phyloP scores from a whole-genome alignment of 495 filamentous ascomycete species.

The Penicillium turbatum region DNA sequence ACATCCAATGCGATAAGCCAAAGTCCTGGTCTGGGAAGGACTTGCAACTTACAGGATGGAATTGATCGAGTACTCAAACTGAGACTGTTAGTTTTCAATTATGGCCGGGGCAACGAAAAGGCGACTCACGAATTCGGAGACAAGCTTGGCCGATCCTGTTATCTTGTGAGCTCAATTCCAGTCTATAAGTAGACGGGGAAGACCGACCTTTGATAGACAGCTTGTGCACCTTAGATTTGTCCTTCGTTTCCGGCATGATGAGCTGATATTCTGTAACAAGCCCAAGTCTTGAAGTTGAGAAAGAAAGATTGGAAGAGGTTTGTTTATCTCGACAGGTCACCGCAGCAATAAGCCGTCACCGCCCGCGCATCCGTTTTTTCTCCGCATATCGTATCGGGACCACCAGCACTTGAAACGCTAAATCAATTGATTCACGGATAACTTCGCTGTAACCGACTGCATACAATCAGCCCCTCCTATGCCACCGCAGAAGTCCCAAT shows the following conservation, averaged over 20 bases:
- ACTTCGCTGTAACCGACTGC: neutral
- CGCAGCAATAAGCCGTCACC: slow-evolving; percentile 20
- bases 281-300: neutral
- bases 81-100: slow-evolving; percentile 17
- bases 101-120: neutral
- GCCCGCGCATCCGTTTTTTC: slow-evolving; percentile 27
- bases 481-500: slow-evolving; percentile 44
- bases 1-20: slow-evolving; percentile 10
- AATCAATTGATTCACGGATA: neutral
- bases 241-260: slow-evolving; percentile 56
- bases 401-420: neutral
- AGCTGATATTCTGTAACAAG: neutral
- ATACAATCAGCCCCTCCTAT: slow-evolving; percentile 25
- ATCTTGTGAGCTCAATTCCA: slow-evolving; percentile 21
- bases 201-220: slow-evolving; percentile 80
- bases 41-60: slow-evolving; percentile 64
- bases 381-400: slow-evolving; percentile 20
- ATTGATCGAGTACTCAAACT: slow-evolving; percentile 97
- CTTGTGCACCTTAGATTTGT: slow-evolving; percentile 91
- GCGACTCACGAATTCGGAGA: slow-evolving; percentile 83
- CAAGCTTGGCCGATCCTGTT: slow-evolving; percentile 74
- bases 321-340: slow-evolving; percentile 32
- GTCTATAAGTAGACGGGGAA: neutral
- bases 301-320: slow-evolving; percentile 21
- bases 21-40: neutral